These are phyloP conservation scores for Xanthoconium separans DNA, from an alignment of 1,284 basidiomycete species.

Conservation along the genomic window DNA sequence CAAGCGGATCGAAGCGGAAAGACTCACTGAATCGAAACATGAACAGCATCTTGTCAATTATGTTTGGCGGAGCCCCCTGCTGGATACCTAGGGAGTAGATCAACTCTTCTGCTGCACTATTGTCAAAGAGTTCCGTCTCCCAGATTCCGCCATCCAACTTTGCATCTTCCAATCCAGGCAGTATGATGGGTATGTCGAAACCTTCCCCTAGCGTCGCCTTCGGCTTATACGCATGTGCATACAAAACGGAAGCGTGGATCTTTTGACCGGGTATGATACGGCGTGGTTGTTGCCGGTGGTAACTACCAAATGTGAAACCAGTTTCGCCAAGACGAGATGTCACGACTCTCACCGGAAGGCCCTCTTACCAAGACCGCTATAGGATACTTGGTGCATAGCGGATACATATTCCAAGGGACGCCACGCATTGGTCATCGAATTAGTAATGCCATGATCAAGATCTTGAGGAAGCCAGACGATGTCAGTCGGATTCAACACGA, in stretches of 20 bases:
- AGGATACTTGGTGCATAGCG: slow-evolving; percentile 27
- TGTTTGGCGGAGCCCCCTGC: too few species aligned
- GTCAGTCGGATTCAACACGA: slow-evolving; percentile 20
- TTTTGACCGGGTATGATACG: slow-evolving; percentile 32
- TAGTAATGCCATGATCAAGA: slow-evolving; percentile 19
- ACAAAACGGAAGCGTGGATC: slow-evolving; percentile 30
- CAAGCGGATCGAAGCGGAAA: too few species aligned
- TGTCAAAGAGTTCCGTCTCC: too few species aligned
- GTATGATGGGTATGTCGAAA: slow-evolving; percentile 22
- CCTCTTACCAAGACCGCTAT: slow-evolving; percentile 12
- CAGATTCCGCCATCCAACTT: too few species aligned
- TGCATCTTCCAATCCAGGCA: background rate
- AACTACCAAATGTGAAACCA: slow-evolving; percentile 11
- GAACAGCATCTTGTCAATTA: too few species aligned
- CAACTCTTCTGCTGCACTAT: too few species aligned
- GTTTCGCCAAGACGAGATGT: background rate
- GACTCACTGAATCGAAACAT: too few species aligned
- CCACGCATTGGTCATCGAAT: slow-evolving; percentile 26
- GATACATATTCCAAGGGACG: slow-evolving; percentile 24
- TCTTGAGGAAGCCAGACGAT: slow-evolving; percentile 29
- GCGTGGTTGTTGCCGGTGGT: slow-evolving; percentile 12
- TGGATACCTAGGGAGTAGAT: too few species aligned
- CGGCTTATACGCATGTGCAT: slow-evolving; percentile 23
- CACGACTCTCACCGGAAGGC: slow-evolving; percentile 12
- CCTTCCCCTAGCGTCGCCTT: slow-evolving; percentile 24